phyloP scores from a whole-genome alignment of 768 basidiomycete species.

The Termitomyces sp. region DNA sequence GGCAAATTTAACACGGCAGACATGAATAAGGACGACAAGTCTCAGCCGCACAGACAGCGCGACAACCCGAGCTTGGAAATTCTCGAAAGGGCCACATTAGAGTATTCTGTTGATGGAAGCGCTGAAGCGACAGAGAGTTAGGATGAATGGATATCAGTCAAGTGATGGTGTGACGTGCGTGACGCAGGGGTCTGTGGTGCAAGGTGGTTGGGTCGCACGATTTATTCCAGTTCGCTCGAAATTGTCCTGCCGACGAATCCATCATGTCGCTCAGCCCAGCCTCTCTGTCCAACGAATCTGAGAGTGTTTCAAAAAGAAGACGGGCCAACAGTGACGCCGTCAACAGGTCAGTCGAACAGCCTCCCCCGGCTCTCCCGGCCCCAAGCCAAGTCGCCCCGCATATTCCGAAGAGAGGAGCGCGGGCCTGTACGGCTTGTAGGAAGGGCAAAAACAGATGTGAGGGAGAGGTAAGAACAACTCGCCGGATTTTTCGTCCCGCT shows the following conservation, averaged over 20 bases:
- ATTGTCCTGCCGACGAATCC: conserved; percentile 17
- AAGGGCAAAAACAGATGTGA: conserved; percentile 93
- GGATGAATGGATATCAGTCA: conserved; percentile 9
- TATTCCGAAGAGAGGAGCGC: conserved; percentile 85
- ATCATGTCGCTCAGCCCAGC: conserved; percentile 67
- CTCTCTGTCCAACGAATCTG: conserved; percentile 51
- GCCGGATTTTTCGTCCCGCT: conserved; percentile 37
- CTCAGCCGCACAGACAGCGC: conserved; percentile 10
- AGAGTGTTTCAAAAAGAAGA: conserved; percentile 53
- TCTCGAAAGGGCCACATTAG: conserved; percentile 10
- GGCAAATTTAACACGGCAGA: conserved; percentile 7
- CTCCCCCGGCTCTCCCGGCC: conserved; percentile 27
- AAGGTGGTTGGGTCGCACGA: conserved; percentile 10
- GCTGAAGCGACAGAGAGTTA: not conserved
- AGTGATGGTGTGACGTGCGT: conserved; percentile 13
- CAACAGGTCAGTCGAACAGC: conserved; percentile 27
- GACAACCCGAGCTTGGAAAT: not conserved
- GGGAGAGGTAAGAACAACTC: conserved; percentile 64
- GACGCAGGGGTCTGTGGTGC: conserved; percentile 11
- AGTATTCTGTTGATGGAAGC: conserved; percentile 8
- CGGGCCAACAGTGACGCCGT: conserved; percentile 35
- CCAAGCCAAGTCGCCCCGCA: conserved; percentile 40
- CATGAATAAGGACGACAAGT: conserved; percentile 6
- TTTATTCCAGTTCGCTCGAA: conserved; percentile 14
- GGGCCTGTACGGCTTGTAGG: conserved; percentile 85